Evolutionary conservation across 495 filamentous ascomycete genomes (phyloP).

Genomic region (Rostrohypoxylon terebratum): DNA sequence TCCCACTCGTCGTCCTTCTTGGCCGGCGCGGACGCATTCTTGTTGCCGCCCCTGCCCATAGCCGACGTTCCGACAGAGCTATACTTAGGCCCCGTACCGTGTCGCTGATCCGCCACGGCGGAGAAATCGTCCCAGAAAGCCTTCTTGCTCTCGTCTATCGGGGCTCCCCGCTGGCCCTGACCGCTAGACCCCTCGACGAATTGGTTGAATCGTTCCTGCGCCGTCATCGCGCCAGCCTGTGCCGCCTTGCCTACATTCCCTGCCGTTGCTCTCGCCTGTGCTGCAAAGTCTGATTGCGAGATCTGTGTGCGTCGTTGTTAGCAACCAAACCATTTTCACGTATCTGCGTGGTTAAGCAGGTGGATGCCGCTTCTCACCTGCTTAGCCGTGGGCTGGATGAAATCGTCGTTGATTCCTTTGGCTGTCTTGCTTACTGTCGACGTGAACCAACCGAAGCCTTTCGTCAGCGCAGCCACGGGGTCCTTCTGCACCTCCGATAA

Average conservation of each 20-base stretch:
- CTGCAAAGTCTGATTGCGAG: constrained; percentile 86
- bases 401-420: constrained; percentile 87
- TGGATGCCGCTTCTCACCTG: constrained; percentile 65
- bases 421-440: constrained; percentile 86
- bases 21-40: constrained; percentile 50
- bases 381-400: constrained; percentile 89
- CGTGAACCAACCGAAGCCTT: constrained; percentile 95
- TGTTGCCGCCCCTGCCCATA: constrained; percentile 68
- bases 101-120: constrained; percentile 60
- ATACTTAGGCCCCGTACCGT: constrained; percentile 47
- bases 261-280: constrained; percentile 80
- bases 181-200: constrained; percentile 75
- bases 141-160: constrained; percentile 71
- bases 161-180: constrained; percentile 51
- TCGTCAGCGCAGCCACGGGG: constrained; percentile 86
- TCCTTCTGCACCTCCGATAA: constrained; percentile 91
- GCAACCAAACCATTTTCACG: neutral
- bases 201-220: constrained; percentile 79
- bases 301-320: constrained; percentile 62
- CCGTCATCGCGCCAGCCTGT: constrained; percentile 72
- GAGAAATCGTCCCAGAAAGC: constrained; percentile 93
- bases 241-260: constrained; percentile 70
- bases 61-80: constrained; percentile 78
- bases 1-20: constrained; percentile 72
- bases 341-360: constrained; percentile 17